Evolutionary conservation across 108 stramenopile genomes (phyloP).

Genomic region (Stephanodiscus minutulus): DNA sequence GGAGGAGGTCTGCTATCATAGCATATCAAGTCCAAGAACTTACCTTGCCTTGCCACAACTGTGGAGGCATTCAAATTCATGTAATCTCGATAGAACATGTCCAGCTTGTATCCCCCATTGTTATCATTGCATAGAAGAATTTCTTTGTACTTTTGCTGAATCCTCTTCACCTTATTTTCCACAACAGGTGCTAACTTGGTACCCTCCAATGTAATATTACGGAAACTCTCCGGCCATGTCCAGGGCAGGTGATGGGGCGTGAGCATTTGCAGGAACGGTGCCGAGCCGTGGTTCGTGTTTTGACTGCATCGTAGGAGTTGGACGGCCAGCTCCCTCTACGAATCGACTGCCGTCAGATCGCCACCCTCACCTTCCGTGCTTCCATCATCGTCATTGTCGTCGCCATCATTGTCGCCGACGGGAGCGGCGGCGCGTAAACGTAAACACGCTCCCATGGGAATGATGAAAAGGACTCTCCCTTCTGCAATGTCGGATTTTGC

Average conservation of each 20-base stretch:
- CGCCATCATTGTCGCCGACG: background rate
- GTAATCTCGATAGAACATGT: constrained; percentile 30
- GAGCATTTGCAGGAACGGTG: constrained; percentile 26
- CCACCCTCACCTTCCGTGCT: constrained; percentile 5
- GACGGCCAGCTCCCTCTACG: constrained; percentile 26
- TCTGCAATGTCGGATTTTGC: constrained; percentile 19
- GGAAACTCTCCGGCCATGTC: constrained; percentile 14
- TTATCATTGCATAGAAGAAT: background rate
- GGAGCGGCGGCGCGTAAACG: constrained; percentile 13
- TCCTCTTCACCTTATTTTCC: constrained; percentile 20
- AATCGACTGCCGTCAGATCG: constrained; percentile 22
- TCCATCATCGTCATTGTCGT: background rate
- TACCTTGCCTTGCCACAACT: constrained; percentile 10
- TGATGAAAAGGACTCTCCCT: constrained; percentile 26
- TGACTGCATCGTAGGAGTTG: background rate
- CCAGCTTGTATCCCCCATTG: background rate
- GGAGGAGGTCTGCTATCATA: background rate
- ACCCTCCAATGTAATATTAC: constrained; percentile 6
- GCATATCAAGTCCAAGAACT: background rate
- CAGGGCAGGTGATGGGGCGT: constrained; percentile 30
- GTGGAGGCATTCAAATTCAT: constrained; percentile 21
- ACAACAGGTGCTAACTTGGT: constrained; percentile 27
- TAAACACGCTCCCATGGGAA: constrained; percentile 29
- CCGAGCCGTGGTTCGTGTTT: background rate
- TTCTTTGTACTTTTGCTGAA: constrained; percentile 12